Evolutionary conservation across 352 stramenopile species (phyloP).

Genomic region (Phytophthora sojae): DNA sequence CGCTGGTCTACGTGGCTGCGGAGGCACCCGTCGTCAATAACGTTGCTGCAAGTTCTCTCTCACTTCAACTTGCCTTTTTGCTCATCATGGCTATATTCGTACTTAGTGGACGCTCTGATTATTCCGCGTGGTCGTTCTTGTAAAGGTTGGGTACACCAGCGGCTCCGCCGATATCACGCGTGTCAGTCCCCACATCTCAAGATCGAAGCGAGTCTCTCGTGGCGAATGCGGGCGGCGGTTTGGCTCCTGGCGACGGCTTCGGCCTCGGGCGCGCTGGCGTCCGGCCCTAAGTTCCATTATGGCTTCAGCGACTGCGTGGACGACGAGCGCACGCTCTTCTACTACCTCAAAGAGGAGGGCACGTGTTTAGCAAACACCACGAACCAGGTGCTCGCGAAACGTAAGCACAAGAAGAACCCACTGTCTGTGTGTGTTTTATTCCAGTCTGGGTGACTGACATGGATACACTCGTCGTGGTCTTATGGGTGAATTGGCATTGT

Average conservation of each 20-base stretch:
- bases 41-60: neutral
- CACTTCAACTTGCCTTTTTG: constrained; percentile 19
- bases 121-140: constrained; percentile 14
- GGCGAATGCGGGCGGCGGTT: constrained; percentile 16
- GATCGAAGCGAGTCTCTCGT: constrained; percentile 2
- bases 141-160: constrained; percentile 29
- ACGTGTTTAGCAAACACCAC: constrained; percentile 57
- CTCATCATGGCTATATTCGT: constrained; percentile 13
- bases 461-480: neutral
- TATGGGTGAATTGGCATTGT: neutral
- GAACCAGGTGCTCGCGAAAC: constrained; percentile 52
- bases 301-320: constrained; percentile 87
- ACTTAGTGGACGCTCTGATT: neutral
- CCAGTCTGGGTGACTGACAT: neutral
- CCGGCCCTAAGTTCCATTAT: constrained; percentile 51
- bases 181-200: constrained; percentile 32
- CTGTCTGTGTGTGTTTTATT: neutral
- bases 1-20: constrained; percentile 2
- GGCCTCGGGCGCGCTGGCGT: constrained; percentile 2
- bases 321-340: constrained; percentile 77
- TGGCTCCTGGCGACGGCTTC: constrained; percentile 8
- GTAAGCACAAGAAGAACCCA: constrained; percentile 29
- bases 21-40: constrained; percentile 5
- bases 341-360: constrained; percentile 60
- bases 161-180: constrained; percentile 10